Conservation (phyloP, 371 early-diverging fungal genomes). For the Apophysomyces trapeziformis region DNA sequence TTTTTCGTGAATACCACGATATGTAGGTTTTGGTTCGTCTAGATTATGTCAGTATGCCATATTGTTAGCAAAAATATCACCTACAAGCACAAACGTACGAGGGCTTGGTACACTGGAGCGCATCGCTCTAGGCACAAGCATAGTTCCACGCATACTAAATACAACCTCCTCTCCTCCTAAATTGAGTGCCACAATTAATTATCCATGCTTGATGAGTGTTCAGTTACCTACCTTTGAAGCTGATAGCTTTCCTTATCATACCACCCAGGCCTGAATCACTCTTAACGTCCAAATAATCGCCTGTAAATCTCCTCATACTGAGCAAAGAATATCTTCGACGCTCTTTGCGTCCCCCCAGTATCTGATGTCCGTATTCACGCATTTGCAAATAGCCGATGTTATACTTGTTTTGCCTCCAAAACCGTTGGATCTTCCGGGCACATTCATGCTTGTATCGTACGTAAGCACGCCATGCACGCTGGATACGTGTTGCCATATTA, state of each 20-base stretch:
- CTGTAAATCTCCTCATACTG: slow-evolving; percentile 84
- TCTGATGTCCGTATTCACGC: slow-evolving; percentile 91
- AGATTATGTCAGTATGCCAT: not conserved
- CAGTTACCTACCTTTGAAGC: slow-evolving; percentile 43
- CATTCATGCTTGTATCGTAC: slow-evolving; percentile 74
- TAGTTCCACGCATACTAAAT: slow-evolving; percentile 70
- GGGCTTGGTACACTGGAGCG: slow-evolving; percentile 81
- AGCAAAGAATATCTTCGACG: slow-evolving; percentile 87
- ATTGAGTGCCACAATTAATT: not conserved
- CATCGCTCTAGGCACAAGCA: slow-evolving; percentile 77
- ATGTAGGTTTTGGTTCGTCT: slow-evolving; percentile 65
- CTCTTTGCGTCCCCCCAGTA: slow-evolving; percentile 91
- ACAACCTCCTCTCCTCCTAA: slow-evolving; percentile 60
- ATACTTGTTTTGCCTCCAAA: slow-evolving; percentile 89
- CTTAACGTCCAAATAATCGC: slow-evolving; percentile 90
- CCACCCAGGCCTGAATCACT: slow-evolving; percentile 66
- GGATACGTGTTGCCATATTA: slow-evolving; percentile 94
- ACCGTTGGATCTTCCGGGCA: slow-evolving; percentile 79
- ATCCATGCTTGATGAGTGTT: not conserved
- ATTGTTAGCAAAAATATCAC: slow-evolving; percentile 8
- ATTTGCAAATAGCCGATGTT: slow-evolving; percentile 88
- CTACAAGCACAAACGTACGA: slow-evolving; percentile 71
- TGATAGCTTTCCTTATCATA: slow-evolving; percentile 67
- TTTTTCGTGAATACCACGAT: slow-evolving; percentile 63
- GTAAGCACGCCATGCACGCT: slow-evolving; percentile 88